Percentiles rank a stretch among this genome's conserved stretches.
Evolutionary conservation across 306 rosid genomes (phyloP).

Genomic region (Astragalus glycyphyllos): DNA sequence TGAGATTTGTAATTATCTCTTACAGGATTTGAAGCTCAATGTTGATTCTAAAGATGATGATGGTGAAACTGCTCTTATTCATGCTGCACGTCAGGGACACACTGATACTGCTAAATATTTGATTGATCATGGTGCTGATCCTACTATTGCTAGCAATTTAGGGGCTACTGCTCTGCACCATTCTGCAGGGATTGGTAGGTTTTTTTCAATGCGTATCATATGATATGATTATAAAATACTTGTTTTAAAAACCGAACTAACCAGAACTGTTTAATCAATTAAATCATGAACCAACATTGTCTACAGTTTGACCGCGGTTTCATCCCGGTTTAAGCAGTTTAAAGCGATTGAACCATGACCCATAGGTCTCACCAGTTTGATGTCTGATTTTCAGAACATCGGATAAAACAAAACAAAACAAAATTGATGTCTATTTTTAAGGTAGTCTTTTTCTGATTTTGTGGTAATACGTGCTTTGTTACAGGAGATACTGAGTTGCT

Average conservation of each 20-base stretch:
- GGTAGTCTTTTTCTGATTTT: constrained; percentile 1
- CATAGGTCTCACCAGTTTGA: no score
- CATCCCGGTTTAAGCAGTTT: no score
- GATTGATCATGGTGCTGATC: constrained; percentile 73
- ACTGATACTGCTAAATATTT: constrained; percentile 77
- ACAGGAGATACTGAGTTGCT: constrained; percentile 83
- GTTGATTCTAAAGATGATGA: constrained; percentile 89
- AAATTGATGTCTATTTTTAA: no score
- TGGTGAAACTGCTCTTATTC: constrained; percentile 90
- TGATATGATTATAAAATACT: not conserved
- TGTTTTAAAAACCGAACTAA: not conserved
- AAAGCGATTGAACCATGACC: no score
- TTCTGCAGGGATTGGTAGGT: constrained; percentile 79
- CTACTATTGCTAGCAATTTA: constrained; percentile 66
- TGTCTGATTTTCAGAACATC: no score
- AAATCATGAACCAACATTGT: no score
- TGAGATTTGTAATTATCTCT: constrained; percentile 73
- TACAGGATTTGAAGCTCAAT: constrained; percentile 76
- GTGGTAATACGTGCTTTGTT: constrained; percentile 33
- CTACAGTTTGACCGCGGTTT: no score
- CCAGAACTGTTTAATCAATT: no score
- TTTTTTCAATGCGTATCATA: not conserved
- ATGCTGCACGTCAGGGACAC: constrained; percentile 89
- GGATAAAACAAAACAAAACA: no score
- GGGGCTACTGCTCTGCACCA: constrained; percentile 94